Conservation (phyloP, 23 red algal genomes). For the Gracilaria domingensis region DNA sequence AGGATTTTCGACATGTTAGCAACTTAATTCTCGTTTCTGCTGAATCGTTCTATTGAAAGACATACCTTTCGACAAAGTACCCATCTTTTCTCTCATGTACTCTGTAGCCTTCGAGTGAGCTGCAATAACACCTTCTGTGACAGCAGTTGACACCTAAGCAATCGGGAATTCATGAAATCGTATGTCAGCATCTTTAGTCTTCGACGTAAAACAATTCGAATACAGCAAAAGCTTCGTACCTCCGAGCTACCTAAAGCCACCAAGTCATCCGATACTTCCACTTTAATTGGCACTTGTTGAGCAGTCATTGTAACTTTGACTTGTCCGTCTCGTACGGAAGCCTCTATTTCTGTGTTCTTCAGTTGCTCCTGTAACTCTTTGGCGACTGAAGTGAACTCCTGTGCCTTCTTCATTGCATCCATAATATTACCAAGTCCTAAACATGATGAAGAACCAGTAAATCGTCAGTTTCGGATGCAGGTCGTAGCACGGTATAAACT, state of each 20-base stretch:
- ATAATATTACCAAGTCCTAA: slow-evolving; percentile 87
- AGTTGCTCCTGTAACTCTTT: slow-evolving; percentile 92
- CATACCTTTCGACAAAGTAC: slow-evolving; percentile 76
- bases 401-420: slow-evolving; percentile 98
- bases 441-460: background rate
- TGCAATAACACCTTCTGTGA: slow-evolving; percentile 77
- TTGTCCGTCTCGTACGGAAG: slow-evolving; percentile 78
- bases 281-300: slow-evolving; percentile 78
- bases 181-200: background rate
- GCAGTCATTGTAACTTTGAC: slow-evolving; percentile 85
- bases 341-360: slow-evolving; percentile 83
- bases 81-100: slow-evolving; percentile 74
- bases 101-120: slow-evolving; percentile 68
- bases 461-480: background rate
- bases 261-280: slow-evolving; percentile 85
- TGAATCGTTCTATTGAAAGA: background rate
- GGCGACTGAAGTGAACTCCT: slow-evolving; percentile 87
- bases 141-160: slow-evolving; percentile 48
- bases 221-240: slow-evolving; percentile 20
- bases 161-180: background rate
- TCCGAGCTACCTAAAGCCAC: slow-evolving; percentile 73
- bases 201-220: background rate
- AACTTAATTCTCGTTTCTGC: background rate
- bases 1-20: background rate
- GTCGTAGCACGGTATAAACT: background rate